Conservation (phyloP, 139 green algal species). For the Trebouxia sp. region DNA sequence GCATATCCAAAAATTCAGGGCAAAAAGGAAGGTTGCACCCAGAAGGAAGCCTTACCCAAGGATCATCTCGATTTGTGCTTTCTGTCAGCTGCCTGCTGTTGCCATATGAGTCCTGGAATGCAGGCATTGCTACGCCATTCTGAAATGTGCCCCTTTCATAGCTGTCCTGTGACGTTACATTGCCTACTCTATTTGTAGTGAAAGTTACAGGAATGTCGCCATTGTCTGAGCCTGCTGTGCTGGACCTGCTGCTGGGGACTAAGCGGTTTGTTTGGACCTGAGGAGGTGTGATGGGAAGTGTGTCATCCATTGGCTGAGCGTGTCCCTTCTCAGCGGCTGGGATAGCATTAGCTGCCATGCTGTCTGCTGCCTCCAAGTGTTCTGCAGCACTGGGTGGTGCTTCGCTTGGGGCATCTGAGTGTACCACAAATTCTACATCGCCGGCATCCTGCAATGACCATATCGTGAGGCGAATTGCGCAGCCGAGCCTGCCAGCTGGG, state of each 20-base stretch:
- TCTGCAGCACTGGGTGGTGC: background rate
- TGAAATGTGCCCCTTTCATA: conserved; percentile 15
- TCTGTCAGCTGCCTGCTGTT: conserved; percentile 8
- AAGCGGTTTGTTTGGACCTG: background rate
- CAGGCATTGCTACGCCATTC: background rate
- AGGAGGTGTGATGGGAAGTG: background rate
- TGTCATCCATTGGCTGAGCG: background rate
- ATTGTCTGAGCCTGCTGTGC: conserved; percentile 21
- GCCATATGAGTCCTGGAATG: conserved; percentile 16
- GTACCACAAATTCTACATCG: conserved; percentile 19
- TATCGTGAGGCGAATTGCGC: too few relatives aligned
- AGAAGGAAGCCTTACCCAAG: conserved; percentile 8
- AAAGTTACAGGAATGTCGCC: conserved; percentile 12
- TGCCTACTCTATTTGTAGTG: background rate
- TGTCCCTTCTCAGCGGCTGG: conserved; percentile 7
- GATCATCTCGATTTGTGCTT: background rate
- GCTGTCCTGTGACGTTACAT: conserved; percentile 9
- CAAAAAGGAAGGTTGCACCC: background rate
- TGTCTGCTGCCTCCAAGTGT: conserved; percentile 17
- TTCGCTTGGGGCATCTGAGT: background rate
- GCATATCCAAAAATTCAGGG: too few relatives aligned
- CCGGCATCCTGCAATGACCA: conserved; percentile 24
- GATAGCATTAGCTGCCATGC: background rate
- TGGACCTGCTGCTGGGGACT: conserved; percentile 15
- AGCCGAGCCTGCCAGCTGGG: too few relatives aligned